These are phyloP conservation scores for Termitomyces sp. DNA, from an alignment of 768 basidiomycete species.

Conservation along the genomic window DNA sequence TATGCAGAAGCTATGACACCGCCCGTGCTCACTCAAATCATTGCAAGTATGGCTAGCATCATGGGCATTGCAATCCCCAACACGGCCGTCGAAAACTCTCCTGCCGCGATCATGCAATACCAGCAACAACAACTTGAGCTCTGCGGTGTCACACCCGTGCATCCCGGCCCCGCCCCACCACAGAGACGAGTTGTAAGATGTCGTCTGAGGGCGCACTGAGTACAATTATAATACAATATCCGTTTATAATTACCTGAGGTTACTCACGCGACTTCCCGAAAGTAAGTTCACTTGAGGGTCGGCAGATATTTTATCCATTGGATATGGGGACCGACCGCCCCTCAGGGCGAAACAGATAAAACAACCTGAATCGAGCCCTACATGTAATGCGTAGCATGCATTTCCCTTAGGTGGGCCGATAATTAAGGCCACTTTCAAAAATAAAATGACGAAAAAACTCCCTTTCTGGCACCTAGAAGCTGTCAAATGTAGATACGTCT, in stretches of 20 bases:
- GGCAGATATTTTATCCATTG: no score
- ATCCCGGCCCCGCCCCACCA: slow-evolving; percentile 71
- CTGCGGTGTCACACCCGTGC: slow-evolving; percentile 32
- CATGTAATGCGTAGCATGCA: neutral
- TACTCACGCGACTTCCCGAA: no score
- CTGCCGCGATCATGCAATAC: slow-evolving; percentile 17
- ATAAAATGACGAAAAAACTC: no score
- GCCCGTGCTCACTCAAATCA: slow-evolving; percentile 83
- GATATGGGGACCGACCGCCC: neutral
- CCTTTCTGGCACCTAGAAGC: no score
- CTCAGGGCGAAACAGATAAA: neutral
- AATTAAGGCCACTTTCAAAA: no score
- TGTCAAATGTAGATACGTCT: no score
- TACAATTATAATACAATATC: no score
- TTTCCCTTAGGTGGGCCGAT: no score
- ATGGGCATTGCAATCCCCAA: slow-evolving; percentile 69
- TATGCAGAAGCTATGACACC: slow-evolving; percentile 82
- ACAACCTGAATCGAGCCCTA: neutral
- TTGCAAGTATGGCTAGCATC: slow-evolving; percentile 93
- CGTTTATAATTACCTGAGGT: no score
- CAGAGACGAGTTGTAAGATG: no score
- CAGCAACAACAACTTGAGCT: slow-evolving; percentile 8
- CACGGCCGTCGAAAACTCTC: slow-evolving; percentile 24
- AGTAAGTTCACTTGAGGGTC: no score
- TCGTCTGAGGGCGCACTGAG: no score